A percentile compares a stretch with the other conserved stretches of the same genome.
phyloP scores from a whole-genome alignment of 1,284 basidiomycete genomes.

The Naganishia albida region DNA sequence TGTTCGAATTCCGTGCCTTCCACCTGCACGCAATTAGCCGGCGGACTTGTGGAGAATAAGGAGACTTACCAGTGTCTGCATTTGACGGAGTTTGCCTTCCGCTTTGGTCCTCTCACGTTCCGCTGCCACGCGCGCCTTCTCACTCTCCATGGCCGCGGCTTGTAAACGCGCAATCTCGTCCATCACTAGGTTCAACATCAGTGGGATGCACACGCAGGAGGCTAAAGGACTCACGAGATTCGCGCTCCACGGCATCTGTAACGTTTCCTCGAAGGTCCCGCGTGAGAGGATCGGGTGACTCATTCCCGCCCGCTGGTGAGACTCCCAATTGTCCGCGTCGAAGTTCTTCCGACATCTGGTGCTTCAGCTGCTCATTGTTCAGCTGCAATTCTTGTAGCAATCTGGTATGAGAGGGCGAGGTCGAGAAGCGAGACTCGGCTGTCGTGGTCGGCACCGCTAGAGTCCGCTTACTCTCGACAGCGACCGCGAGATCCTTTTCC shows the following conservation, averaged over 20 bases:
- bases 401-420: conserved; percentile 49
- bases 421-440: conserved; percentile 13
- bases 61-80: conserved; percentile 24
- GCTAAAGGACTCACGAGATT: not conserved
- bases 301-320: conserved; percentile 49
- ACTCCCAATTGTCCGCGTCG: conserved; percentile 8
- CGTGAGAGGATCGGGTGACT: not conserved
- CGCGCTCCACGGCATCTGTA: not conserved
- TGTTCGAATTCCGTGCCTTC: conserved; percentile 24
- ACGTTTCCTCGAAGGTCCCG: not conserved
- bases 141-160: conserved; percentile 10
- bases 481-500: conserved; percentile 60
- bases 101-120: conserved; percentile 8
- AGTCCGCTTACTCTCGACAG: conserved; percentile 56
- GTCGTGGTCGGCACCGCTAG: conserved; percentile 49
- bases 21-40: not conserved
- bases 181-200: not conserved
- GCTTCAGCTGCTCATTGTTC: conserved; percentile 58
- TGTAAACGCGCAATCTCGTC: conserved; percentile 18
- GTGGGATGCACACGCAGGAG: not conserved
- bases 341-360: conserved; percentile 63
- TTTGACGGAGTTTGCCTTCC: conserved; percentile 21
- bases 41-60: not conserved
- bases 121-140: conserved; percentile 20
- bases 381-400: conserved; percentile 69